phyloP scores from a whole-genome alignment of 2,329 filamentous ascomycete species.

The Trichoderma pleuroti region DNA sequence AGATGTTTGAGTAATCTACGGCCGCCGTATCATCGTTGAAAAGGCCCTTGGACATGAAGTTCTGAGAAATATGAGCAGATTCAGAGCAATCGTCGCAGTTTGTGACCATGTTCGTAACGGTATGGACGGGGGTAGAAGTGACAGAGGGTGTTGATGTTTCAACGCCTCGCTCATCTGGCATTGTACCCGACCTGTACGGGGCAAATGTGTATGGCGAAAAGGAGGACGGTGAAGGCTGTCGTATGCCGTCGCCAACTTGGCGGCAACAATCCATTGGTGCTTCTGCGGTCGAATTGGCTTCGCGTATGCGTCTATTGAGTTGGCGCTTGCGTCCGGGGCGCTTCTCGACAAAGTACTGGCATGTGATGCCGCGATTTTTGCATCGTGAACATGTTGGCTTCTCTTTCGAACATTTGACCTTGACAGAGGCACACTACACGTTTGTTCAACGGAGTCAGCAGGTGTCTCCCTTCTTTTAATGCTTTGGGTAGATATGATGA shows the following conservation, averaged over 20 bases:
- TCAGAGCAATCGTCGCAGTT: background rate
- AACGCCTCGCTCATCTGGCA: background rate
- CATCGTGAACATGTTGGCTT: background rate
- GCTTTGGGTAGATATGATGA: accelerated
- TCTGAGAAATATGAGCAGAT: background rate
- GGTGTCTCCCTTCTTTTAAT: background rate
- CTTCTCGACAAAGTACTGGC: background rate
- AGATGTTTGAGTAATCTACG: background rate
- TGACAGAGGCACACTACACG: background rate
- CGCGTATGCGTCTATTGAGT: background rate
- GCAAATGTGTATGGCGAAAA: background rate
- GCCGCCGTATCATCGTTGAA: background rate
- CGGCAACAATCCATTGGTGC: background rate
- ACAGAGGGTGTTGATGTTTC: background rate
- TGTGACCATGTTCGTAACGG: accelerated
- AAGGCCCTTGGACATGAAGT: accelerated
- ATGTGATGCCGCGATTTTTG: background rate
- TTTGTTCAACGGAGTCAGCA: background rate
- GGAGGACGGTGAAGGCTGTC: accelerated
- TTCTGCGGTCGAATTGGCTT: background rate
- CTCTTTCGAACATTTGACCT: background rate
- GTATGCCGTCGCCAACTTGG: background rate
- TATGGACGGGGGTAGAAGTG: background rate
- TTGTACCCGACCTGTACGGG: no score
- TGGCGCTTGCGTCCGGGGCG: background rate